Evolutionary conservation across 164 flowering plant genomes (phyloP), one percentile per base, ranked within the genome.

Genomic region (Stephania japonica): DNA sequence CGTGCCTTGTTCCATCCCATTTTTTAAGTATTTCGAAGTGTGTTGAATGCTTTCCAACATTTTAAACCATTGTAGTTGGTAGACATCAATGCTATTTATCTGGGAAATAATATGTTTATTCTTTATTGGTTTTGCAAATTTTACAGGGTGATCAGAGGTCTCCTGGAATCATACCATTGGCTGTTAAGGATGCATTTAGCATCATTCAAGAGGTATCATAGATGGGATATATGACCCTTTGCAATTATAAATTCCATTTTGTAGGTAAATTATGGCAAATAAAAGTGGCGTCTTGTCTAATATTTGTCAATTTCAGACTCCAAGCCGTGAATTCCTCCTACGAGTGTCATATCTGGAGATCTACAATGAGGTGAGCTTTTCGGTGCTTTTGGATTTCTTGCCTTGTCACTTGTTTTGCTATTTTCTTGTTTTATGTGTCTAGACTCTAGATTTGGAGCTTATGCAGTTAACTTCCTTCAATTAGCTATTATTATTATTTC

Each of bases 121-220:
- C 38, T 32, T 32, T 64, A 24, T 69, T 44, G 49, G 16, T 16
- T 19, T 13, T 43, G 38, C 38, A 38, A 32, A 68, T 63, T 67
- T 75, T 73, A 71, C 89, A 95, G 99, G 99, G 98, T 78, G 93
- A 95, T 86, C 99, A 95, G 74, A 89, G 98, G 78, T 93, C 99
- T 44, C 99, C 99, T 72, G 98, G 99, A 53, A 91, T 93, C 61
- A 91, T 95, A 73, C 98, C 99, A 27, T 82, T 90, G 80, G 96
- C 99, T 67, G 94, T 95, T 76, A 95, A 95, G 83, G 98, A 95
- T 87, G 91, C 91, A 75, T 95, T 93, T 77, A 83, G 99, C 75
- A 91, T 95, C 59, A 95, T 95, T 70, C 99, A 95, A 81, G 99
- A 93, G 97, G 99, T 47, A 47, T 47, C 53, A 9, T 47, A 47